A percentile compares a stretch with the other conserved stretches of the same genome.
These are phyloP conservation scores for Nicotiana tabacum DNA, from an alignment of 257 asterid genomes.

Conservation along the genomic window DNA sequence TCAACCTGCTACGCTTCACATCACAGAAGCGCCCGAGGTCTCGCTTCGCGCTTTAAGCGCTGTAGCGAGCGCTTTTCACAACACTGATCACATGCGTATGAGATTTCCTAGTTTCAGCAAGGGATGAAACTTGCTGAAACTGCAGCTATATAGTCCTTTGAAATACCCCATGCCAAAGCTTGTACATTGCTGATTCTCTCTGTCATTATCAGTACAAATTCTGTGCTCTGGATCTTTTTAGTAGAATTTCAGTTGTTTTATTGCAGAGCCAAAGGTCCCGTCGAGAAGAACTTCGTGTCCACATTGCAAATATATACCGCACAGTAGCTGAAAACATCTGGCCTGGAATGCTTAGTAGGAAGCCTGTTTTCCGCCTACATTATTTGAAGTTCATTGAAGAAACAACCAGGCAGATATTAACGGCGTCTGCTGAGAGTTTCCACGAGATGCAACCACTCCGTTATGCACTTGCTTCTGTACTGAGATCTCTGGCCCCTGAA, in stretches of 20 bases:
- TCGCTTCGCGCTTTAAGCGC: too few species aligned
- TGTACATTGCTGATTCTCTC: neutral
- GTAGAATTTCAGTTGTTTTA: neutral
- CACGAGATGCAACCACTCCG: constrained; percentile 94
- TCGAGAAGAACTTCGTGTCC: constrained; percentile 91
- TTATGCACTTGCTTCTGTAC: constrained; percentile 88
- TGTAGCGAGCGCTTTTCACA: too few species aligned
- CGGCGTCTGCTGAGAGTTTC: constrained; percentile 77
- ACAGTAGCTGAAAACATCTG: constrained; percentile 89
- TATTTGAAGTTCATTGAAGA: constrained; percentile 93
- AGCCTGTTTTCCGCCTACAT: constrained; percentile 96
- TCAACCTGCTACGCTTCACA: too few species aligned
- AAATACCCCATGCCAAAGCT: neutral
- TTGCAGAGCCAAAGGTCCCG: constrained; percentile 94
- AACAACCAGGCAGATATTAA: constrained; percentile 65
- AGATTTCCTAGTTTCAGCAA: neutral
- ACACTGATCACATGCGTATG: neutral
- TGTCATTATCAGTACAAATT: neutral
- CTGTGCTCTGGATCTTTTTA: neutral
- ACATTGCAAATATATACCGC: constrained; percentile 83
- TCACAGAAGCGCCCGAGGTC: too few species aligned
- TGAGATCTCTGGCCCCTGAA: constrained; percentile 95
- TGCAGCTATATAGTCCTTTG: constrained; percentile 5
- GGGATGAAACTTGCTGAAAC: constrained; percentile 5
- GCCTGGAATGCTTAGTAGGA: constrained; percentile 96